These are phyloP conservation scores for Emergomyces pasteurianus DNA, from an alignment of 2,329 filamentous ascomycete species.

Conservation along the genomic window DNA sequence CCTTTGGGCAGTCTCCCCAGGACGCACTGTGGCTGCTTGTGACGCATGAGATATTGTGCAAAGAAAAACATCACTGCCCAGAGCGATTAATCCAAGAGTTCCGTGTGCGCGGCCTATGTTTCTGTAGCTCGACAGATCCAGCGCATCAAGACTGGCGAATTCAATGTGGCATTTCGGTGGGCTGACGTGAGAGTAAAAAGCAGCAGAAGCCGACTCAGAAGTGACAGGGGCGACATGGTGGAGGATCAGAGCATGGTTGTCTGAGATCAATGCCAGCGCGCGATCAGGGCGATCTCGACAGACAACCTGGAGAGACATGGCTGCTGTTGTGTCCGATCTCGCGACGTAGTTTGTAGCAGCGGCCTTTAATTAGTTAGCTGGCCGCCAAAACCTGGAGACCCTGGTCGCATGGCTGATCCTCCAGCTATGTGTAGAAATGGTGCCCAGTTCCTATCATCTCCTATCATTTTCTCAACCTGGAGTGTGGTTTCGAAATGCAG, in stretches of 20 bases:
- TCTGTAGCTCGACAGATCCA: constrained; percentile 65
- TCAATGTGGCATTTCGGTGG: constrained; percentile 72
- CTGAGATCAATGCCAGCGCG: constrained; percentile 73
- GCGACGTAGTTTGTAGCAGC: not conserved
- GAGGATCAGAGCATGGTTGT: constrained; percentile 71
- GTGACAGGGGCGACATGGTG: constrained; percentile 60
- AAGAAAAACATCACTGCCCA: constrained; percentile 76
- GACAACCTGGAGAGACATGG: constrained; percentile 61
- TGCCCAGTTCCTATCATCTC: not conserved
- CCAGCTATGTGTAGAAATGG: not conserved
- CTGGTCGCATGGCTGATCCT: not conserved
- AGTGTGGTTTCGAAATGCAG: not conserved
- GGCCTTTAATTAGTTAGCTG: not conserved
- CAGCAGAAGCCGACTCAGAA: constrained; percentile 44
- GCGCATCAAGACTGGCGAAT: constrained; percentile 54
- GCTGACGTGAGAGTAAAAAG: constrained; percentile 21
- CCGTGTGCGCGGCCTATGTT: constrained; percentile 69
- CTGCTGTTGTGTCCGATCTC: not conserved
- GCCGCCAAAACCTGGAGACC: not conserved
- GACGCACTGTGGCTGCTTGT: constrained; percentile 68
- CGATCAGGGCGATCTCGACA: constrained; percentile 79
- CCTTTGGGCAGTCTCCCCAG: constrained; percentile 78
- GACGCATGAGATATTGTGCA: constrained; percentile 74
- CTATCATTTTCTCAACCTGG: not conserved
- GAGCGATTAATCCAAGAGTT: constrained; percentile 75